Conservation (phyloP, 106 monocot genomes). For the Ottelia alismoides region DNA sequence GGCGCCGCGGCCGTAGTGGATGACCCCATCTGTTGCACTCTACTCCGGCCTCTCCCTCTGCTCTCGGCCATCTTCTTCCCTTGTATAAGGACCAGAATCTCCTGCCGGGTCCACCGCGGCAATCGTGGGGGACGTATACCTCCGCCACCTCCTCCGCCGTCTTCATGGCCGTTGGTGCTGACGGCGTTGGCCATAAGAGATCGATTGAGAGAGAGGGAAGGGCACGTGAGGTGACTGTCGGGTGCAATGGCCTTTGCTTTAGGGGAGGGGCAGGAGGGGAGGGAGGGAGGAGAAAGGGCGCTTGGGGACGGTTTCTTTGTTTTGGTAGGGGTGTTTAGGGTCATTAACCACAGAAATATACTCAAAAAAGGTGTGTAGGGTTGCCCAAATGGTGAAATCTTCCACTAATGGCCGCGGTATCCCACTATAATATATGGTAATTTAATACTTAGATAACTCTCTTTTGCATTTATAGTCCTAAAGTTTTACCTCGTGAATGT, state of each 20-base stretch:
- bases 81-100: constrained; percentile 68
- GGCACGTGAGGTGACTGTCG: constrained; percentile 10
- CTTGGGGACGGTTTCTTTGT: no score
- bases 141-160: constrained; percentile 8
- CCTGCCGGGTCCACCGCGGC: constrained; percentile 83
- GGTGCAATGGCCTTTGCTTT: background rate
- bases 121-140: constrained; percentile 28
- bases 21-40: constrained; percentile 13
- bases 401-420: no score
- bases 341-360: no score
- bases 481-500: no score
- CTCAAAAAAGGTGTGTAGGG: no score
- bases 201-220: background rate
- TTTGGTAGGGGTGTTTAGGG: no score
- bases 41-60: constrained; percentile 17
- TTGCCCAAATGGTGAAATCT: no score
- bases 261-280: background rate
- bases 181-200: constrained; percentile 31
- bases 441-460: no score
- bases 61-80: constrained; percentile 67
- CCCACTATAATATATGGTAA: no score
- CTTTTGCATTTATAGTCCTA: no score
- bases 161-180: constrained; percentile 3
- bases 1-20: constrained; percentile 13
- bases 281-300: background rate